Base-by-base conservation (phyloP, 768 basidiomycete genomes). In the Gymnopilus junonius region DNA sequence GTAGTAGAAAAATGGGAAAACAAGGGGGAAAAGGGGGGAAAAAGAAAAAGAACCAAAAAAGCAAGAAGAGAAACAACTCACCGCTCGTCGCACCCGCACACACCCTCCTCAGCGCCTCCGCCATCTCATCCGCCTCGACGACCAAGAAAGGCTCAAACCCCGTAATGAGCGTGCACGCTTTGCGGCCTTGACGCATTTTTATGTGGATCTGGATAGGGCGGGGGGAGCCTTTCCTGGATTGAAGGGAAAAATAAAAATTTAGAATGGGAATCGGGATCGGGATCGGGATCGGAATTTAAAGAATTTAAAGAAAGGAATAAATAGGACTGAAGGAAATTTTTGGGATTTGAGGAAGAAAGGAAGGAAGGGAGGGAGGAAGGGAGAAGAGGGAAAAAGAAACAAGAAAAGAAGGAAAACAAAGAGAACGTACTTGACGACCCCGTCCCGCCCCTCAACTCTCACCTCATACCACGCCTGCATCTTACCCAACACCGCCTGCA, bases 391-490 rank as follows among this genome's bases (percentile, higher is more conserved):
- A 51, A 43, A n/a, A 21, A n/a, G 45, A 34, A 27, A 25, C 48
- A 43, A 42, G 14, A 59, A 15, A 12, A 21, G 8, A 37, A 42
- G 58, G n/a, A n/a, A n/a, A n/a, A n/a, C n/a, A 43, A 39, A 12
- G 25, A n/a, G 34, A 12, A 72, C 88, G 8, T 56, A 92, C 92
- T 87, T 92, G 59, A 80, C 70, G 1, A 89, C 73, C 0, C 77
- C 68, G n/a, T 90, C 88, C 42, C 80, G 81, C 1, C 86, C 86
- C n/a, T 84, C 84, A 1, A 76, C 80, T 27, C 69, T 73, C 17
- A 94, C 75, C 71, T 88, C 86, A 65, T 94, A 82, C 91, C 91
- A 95, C 25, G 72, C 72, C 71, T 94, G 92, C 93, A 95, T 94
- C 61, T 82, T 83, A 3, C 83, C 77, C 15, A 84, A 65, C 17